These are phyloP conservation scores for Cordyceps fumosorosea DNA, from an alignment of 2,329 filamentous ascomycete genomes.

Conservation along the genomic window DNA sequence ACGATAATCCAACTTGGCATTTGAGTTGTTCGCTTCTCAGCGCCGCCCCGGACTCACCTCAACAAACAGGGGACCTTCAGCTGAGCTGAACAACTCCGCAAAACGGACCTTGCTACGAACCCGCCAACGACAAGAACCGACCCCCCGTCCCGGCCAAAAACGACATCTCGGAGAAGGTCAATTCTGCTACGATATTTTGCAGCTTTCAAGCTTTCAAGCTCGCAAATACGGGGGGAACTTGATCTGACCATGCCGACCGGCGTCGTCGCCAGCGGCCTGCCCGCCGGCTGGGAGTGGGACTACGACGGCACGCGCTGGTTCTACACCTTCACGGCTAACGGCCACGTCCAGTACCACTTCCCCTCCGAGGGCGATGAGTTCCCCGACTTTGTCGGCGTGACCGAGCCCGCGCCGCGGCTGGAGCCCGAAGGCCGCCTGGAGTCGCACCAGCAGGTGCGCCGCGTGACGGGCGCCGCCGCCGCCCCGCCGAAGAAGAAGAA, in stretches of 20 bases:
- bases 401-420: conserved; percentile 32
- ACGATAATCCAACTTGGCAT: not conserved
- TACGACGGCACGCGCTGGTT: conserved; percentile 54
- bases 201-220: not conserved
- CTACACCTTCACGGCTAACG: conserved; percentile 49
- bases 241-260: not conserved
- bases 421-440: conserved; percentile 47
- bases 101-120: not conserved
- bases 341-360: conserved; percentile 49
- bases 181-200: not conserved
- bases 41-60: not conserved
- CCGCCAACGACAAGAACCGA: not conserved
- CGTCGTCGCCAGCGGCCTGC: conserved; percentile 28
- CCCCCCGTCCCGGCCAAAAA: too few relatives aligned
- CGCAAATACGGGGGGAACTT: not conserved
- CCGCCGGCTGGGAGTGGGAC: conserved; percentile 50
- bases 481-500: conserved; percentile 2
- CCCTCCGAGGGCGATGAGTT: conserved; percentile 53
- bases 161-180: not conserved
- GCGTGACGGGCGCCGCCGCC: conserved; percentile 20
- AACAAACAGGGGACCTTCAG: not conserved
- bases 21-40: not conserved
- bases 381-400: conserved; percentile 41
- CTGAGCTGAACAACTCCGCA: not conserved
- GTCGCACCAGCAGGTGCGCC: conserved; percentile 43